A percentile compares a stretch with the other conserved stretches of the same genome.
Conservation (phyloP, 257 asterid species). For the Leptodermis oblonga region DNA sequence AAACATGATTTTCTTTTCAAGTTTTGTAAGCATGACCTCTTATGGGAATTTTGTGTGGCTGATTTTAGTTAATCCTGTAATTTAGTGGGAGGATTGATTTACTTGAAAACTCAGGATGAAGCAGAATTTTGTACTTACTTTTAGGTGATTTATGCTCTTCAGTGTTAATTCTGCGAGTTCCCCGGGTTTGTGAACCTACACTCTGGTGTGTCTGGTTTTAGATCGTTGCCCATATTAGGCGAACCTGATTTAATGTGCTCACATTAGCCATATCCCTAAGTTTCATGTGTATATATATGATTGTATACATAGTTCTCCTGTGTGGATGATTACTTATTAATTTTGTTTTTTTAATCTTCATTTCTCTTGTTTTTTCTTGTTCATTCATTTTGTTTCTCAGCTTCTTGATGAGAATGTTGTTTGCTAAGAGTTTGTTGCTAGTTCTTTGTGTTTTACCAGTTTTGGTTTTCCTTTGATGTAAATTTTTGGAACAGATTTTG, state of each 20-base stretch:
- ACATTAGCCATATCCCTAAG: not conserved
- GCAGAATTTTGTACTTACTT: not conserved
- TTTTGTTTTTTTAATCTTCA: not conserved
- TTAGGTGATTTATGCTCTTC: not conserved
- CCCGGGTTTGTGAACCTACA: not conserved
- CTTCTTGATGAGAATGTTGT: not conserved
- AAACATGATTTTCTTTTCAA: not conserved
- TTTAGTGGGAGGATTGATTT: not conserved
- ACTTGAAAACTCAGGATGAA: not conserved
- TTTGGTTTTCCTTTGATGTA: conserved; percentile 18
- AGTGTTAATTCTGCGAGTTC: not conserved
- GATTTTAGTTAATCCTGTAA: not conserved
- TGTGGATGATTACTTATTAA: not conserved
- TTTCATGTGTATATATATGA: not conserved
- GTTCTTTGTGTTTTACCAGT: conserved; percentile 23
- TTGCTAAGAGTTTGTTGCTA: not conserved
- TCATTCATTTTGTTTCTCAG: not conserved
- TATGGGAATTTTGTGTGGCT: not conserved
- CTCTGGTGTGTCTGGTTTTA: not conserved
- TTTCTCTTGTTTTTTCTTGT: not conserved
- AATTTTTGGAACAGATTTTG: conserved; percentile 58
- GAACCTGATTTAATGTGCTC: not conserved
- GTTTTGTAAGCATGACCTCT: not conserved
- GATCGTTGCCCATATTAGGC: no score
- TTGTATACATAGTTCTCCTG: not conserved